Conservation (phyloP, 306 rosid species). For the Macrotyloma uniflorum region DNA sequence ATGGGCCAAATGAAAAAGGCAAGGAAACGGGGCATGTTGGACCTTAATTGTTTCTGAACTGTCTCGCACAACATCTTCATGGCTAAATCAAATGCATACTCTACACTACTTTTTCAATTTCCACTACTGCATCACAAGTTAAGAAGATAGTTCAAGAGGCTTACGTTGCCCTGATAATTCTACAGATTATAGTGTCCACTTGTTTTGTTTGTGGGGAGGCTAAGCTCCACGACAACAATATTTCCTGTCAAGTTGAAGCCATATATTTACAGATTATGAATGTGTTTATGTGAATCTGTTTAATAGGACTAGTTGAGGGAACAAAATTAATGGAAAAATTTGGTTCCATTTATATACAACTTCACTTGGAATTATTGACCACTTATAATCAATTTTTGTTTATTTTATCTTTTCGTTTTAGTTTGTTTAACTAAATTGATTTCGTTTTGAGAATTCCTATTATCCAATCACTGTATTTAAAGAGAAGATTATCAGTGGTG, state of each 20-base stretch:
- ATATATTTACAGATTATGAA: too few relatives aligned
- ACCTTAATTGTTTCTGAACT: background rate
- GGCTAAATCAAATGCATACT: background rate
- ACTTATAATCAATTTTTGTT: too few relatives aligned
- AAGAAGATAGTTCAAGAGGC: background rate
- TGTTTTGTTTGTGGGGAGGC: background rate
- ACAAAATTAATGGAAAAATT: too few relatives aligned
- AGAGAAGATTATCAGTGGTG: too few relatives aligned
- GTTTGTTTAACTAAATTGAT: background rate
- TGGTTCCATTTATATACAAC: too few relatives aligned
- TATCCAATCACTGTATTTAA: too few relatives aligned
- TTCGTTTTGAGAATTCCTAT: background rate
- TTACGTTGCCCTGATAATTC: slow-evolving; percentile 1
- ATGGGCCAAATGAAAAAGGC: slow-evolving; percentile 17
- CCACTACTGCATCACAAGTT: background rate
- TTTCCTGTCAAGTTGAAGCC: too few relatives aligned
- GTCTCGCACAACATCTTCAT: background rate
- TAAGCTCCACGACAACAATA: too few relatives aligned
- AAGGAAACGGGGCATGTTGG: slow-evolving; percentile 13
- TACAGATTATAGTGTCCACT: background rate
- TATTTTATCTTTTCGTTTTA: background rate
- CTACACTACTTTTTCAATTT: background rate
- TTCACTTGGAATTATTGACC: too few relatives aligned
- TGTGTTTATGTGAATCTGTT: too few relatives aligned
- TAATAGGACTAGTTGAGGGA: too few relatives aligned